These are phyloP conservation scores for Somion occarium DNA, from an alignment of 1,284 basidiomycete genomes.

Conservation along the genomic window DNA sequence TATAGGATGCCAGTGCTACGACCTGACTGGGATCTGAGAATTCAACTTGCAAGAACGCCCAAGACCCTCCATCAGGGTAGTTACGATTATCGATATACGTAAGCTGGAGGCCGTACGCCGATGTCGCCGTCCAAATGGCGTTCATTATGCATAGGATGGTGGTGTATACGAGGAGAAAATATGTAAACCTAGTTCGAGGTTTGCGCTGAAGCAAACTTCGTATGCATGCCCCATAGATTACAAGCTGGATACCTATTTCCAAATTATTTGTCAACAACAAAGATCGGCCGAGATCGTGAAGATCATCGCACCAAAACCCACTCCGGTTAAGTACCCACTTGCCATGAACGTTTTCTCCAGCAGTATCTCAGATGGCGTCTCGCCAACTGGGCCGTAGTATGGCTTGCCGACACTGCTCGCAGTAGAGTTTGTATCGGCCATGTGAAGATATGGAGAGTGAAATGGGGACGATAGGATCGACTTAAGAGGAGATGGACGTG, in stretches of 20 bases:
- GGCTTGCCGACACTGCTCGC: not conserved
- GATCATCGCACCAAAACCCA: slow-evolving; percentile 1
- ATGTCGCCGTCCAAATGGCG: not conserved
- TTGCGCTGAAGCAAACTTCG: not conserved
- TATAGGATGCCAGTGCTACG: not conserved
- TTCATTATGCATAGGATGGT: not conserved
- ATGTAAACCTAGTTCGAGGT: not conserved
- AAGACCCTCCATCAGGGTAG: slow-evolving; percentile 7
- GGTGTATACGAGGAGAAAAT: not conserved
- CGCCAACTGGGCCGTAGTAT: slow-evolving; percentile 1
- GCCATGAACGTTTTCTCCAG: slow-evolving; percentile 7
- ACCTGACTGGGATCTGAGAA: slow-evolving; percentile 7
- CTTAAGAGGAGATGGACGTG: not conserved
- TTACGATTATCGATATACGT: slow-evolving; percentile 10
- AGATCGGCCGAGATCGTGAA: too few species aligned
- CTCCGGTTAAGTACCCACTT: slow-evolving; percentile 2
- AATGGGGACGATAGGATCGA: not conserved
- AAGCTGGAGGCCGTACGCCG: not conserved
- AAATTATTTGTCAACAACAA: too few species aligned
- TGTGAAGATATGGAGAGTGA: not conserved
- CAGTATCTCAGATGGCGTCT: slow-evolving; percentile 1
- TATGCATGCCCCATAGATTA: not conserved
- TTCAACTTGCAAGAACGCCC: slow-evolving; percentile 5
- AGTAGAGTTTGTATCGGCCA: not conserved
- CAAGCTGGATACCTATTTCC: not conserved